These are phyloP conservation scores for Jatropha multifida DNA, from an alignment of 441 rosid genomes.

Conservation along the genomic window DNA sequence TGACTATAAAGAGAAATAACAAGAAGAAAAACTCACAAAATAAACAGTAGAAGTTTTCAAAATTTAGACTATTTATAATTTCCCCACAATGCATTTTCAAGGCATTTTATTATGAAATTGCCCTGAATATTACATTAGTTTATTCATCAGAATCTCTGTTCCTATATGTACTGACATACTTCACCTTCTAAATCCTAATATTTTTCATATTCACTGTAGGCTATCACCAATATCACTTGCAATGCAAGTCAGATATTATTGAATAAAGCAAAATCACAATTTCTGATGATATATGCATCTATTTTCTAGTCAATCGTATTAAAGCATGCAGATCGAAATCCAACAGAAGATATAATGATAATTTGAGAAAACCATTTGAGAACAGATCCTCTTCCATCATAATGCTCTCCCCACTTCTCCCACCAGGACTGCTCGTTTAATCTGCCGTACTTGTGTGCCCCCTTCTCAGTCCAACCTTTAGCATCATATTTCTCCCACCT, in stretches of 20 bases:
- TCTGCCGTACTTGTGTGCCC: conserved; percentile 95
- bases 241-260: neutral
- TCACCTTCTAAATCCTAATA: conserved; percentile 6
- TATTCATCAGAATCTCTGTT: neutral
- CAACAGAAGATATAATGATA: conserved; percentile 5
- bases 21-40: conserved; percentile 1
- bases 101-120: neutral
- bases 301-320: neutral
- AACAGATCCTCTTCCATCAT: conserved; percentile 96
- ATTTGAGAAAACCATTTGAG: conserved; percentile 73
- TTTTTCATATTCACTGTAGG: neutral
- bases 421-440: conserved; percentile 98
- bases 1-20: neutral
- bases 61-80: neutral
- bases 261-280: neutral
- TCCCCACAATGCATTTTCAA: neutral
- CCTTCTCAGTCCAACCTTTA: conserved; percentile 98
- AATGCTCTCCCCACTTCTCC: conserved; percentile 99
- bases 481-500: conserved; percentile 99
- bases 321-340: conserved; percentile 1
- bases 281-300: neutral
- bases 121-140: neutral
- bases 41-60: neutral
- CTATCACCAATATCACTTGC: neutral
- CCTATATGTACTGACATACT: neutral